These are phyloP conservation scores for Aristolochia californica DNA, from an alignment of 164 flowering plant species.

Conservation along the genomic window DNA sequence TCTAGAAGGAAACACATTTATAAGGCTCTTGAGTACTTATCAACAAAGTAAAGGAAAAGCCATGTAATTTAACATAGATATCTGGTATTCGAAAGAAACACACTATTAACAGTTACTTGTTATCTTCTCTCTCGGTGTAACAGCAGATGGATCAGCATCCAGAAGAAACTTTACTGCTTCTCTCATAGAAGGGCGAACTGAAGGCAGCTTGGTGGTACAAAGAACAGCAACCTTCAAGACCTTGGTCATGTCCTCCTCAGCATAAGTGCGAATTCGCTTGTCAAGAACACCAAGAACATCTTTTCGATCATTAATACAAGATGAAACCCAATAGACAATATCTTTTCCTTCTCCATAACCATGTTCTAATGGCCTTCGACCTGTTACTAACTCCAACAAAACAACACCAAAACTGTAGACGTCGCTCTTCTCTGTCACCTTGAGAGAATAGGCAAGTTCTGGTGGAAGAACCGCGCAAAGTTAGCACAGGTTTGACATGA, in stretches of 20 bases:
- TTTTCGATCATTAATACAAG: constrained; percentile 33
- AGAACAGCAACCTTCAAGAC: constrained; percentile 53
- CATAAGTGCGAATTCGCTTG: constrained; percentile 19
- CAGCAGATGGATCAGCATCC: constrained; percentile 50
- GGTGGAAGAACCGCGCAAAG: constrained; percentile 13
- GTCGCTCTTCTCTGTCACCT: constrained; percentile 73
- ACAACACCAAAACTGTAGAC: constrained; percentile 92
- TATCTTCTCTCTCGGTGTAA: neutral
- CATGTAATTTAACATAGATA: too few relatives aligned
- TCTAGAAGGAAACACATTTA: too few relatives aligned
- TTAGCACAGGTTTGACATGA: neutral
- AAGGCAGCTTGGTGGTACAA: constrained; percentile 78
- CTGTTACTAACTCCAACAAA: constrained; percentile 67
- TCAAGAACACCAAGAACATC: constrained; percentile 41
- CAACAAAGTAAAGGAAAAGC: too few relatives aligned
- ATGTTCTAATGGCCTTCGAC: constrained; percentile 51
- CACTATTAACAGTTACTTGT: neutral
- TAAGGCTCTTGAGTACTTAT: too few relatives aligned
- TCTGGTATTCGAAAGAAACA: neutral
- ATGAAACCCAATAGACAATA: constrained; percentile 69
- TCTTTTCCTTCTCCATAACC: constrained; percentile 80
- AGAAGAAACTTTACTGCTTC: constrained; percentile 79
- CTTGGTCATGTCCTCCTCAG: constrained; percentile 65
- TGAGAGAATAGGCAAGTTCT: constrained; percentile 77
- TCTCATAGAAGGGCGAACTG: constrained; percentile 74